A percentile compares a stretch with the other conserved stretches of the same genome.
These are phyloP conservation scores for Paecilomyces sp. DNA, from an alignment of 2,329 filamentous ascomycete genomes.

Conservation along the genomic window DNA sequence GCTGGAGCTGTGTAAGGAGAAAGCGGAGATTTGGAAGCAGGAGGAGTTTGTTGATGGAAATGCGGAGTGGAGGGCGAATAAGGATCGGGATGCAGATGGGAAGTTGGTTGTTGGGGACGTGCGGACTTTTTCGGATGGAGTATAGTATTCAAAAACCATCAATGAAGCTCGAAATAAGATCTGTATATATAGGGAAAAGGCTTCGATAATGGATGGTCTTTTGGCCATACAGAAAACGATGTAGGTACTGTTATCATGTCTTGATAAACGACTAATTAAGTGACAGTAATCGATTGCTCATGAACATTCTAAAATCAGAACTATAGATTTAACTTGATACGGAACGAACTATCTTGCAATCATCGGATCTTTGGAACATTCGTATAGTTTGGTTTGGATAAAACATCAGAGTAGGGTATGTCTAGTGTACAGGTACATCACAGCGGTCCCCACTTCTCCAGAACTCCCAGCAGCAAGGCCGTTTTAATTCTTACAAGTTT, in stretches of 20 bases:
- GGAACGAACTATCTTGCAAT: background rate
- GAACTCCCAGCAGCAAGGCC: slow-evolving; percentile 2
- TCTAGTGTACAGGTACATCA: slow-evolving; percentile 13
- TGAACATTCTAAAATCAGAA: background rate
- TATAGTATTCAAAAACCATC: background rate
- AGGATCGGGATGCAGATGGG: slow-evolving; percentile 57
- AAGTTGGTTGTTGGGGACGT: slow-evolving; percentile 7
- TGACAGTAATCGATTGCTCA: too few relatives aligned
- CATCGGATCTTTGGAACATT: background rate
- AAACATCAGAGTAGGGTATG: slow-evolving; percentile 18
- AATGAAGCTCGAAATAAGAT: too few relatives aligned
- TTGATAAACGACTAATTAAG: too few relatives aligned
- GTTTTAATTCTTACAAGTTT: background rate
- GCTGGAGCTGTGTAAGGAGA: slow-evolving; percentile 75
- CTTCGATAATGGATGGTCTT: too few relatives aligned
- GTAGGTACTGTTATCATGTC: too few relatives aligned
- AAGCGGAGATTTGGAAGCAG: slow-evolving; percentile 90
- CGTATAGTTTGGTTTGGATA: background rate
- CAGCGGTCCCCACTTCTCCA: background rate
- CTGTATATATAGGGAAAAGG: too few relatives aligned
- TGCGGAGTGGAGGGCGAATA: slow-evolving; percentile 80
- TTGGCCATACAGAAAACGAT: too few relatives aligned
- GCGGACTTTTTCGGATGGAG: background rate
- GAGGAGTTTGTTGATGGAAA: slow-evolving; percentile 75
- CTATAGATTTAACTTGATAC: background rate